phyloP scores from a whole-genome alignment of 345 rosid species.

The Brassica nigra region DNA sequence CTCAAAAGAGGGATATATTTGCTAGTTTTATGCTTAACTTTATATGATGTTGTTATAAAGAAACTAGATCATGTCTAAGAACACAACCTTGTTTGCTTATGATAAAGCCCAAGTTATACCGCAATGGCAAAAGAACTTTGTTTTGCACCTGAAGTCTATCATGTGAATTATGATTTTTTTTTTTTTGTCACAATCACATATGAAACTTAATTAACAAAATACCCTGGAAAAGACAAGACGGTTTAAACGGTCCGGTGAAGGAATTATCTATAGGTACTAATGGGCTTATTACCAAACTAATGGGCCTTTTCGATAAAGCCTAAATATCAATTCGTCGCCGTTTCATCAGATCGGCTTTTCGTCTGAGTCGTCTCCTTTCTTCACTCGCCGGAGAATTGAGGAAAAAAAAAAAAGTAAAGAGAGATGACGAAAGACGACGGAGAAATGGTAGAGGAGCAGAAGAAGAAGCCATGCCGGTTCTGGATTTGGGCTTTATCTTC shows the following conservation, averaged over 20 bases:
- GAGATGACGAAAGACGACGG: conserved; percentile 36
- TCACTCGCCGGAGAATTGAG: conserved; percentile 29
- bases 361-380: conserved; percentile 17
- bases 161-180: not conserved
- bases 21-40: not conserved
- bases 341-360: not conserved
- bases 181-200: too few species aligned
- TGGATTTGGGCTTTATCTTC: conserved; percentile 60
- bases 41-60: not conserved
- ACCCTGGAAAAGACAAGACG: too few species aligned
- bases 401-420: conserved; percentile 26
- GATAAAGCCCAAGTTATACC: not conserved
- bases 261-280: too few species aligned
- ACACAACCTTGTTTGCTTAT: conserved; percentile 12
- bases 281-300: too few species aligned
- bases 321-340: conserved; percentile 13
- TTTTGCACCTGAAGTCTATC: not conserved
- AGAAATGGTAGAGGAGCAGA: conserved; percentile 35
- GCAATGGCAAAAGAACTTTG: not conserved
- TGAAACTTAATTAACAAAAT: too few species aligned
- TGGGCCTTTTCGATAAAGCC: conserved; percentile 2
- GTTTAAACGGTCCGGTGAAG: too few species aligned
- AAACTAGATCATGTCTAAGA: not conserved
- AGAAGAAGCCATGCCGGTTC: conserved; percentile 38
- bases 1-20: not conserved